These are phyloP conservation scores for Xylaria nigripes DNA, from an alignment of 495 filamentous ascomycete genomes.

Conservation along the genomic window DNA sequence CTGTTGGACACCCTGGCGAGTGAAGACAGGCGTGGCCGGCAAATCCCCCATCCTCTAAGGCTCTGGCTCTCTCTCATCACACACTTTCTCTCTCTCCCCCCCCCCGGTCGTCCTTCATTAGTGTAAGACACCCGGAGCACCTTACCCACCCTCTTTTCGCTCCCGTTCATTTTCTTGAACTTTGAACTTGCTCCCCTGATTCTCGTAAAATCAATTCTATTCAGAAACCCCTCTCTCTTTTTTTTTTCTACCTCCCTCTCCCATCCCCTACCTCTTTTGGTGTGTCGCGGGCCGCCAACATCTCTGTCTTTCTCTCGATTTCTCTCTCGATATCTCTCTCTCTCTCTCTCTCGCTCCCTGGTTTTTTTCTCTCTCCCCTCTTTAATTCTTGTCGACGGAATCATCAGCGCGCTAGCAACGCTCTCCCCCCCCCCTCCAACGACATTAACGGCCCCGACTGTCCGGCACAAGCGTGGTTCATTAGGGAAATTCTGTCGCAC, in stretches of 20 bases:
- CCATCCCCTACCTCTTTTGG: constrained; percentile 13
- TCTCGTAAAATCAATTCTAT: constrained; percentile 26
- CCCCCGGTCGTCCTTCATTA: constrained; percentile 17
- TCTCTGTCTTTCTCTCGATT: constrained; percentile 8
- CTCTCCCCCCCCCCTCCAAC: not conserved
- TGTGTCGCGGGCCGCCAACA: constrained; percentile 28
- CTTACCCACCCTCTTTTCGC: constrained; percentile 16
- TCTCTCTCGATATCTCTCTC: constrained; percentile 12
- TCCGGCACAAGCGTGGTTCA: constrained; percentile 29
- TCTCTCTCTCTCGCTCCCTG: constrained; percentile 19
- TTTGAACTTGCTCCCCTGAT: constrained; percentile 25
- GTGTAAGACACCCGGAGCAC: constrained; percentile 24
- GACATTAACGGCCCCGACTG: constrained; percentile 25
- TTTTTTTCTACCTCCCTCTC: constrained; percentile 11
- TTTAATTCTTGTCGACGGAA: constrained; percentile 13
- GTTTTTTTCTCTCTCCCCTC: constrained; percentile 20
- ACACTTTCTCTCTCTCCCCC: constrained; percentile 2
- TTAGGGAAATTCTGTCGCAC: constrained; percentile 16
- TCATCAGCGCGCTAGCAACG: constrained; percentile 4
- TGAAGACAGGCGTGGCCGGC: not conserved
- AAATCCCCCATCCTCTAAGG: constrained; percentile 6
- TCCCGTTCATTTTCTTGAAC: constrained; percentile 19
- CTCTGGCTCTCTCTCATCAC: not conserved
- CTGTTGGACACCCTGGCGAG: constrained; percentile 7
- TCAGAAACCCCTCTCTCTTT: constrained; percentile 24